Evolutionary conservation across 2,329 filamentous ascomycete genomes (phyloP), one percentile per base, ranked within the genome.

Genomic region (Pseudogymnoascus sp.): DNA sequence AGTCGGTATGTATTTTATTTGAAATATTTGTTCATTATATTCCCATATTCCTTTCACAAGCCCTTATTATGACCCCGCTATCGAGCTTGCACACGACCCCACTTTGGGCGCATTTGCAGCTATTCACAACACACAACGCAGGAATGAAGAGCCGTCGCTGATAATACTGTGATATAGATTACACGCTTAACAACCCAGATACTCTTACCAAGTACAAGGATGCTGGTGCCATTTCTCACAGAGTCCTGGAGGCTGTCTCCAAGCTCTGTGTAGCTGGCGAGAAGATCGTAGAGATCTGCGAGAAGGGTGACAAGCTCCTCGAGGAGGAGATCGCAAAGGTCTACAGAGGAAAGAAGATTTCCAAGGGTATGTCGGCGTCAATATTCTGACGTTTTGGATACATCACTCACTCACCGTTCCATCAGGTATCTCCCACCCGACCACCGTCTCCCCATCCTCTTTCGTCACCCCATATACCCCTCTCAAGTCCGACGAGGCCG

Each of bases 171-270:
- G 53, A 21, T 47, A n/a, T 71, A 96, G 91, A 96, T 77, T 93
- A 96, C 81, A 85, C 90, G 70, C 86, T 97, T 77, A 90, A 87
- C 78, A 95, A 96, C 82, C 91, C 90, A 67, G 90, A 96, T 77
- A 97, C 92, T 73, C 85, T 99, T 72, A 97, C 95, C 80, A 99
- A 97, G 84, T 97, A 97, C 85, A 97, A 96, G 87, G 93, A 90
- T 69, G 95, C 95, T 64, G 93, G 90, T 68, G 84, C 90, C 76
- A 97, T 99, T 79, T 95, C 93, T 61, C 91, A 97, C 78, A 96
- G 93, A 82, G 93, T 96, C 71, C 86, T 99, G 70, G 91, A 92
- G 72, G 88, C 89, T 71, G 93, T 99, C 69, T 80, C 83, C 65
- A 81, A 84, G 76, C 81, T 87, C 67, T 86, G 91, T 75, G 83